Base-by-base conservation (phyloP, 257 asterid species). In the Solanum clarkiae region DNA sequence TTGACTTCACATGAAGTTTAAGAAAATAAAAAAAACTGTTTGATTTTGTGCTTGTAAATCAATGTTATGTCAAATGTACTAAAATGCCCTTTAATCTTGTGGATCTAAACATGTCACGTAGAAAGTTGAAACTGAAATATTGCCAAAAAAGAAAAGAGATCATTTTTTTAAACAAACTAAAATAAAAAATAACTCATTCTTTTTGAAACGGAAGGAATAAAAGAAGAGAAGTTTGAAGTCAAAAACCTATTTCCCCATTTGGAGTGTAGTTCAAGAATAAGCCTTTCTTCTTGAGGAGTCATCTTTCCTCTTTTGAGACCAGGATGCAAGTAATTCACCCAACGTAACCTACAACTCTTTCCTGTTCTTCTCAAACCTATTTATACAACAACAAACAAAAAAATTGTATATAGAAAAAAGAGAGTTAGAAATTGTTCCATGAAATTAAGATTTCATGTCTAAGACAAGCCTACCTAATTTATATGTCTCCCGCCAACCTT, bases 311-410 rank as follows among this genome's bases (percentile, higher is more conserved):
- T 84, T 71, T 93, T 95, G 88, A 95, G 94, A 60, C 92, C 95
- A n/a, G 99, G 99, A 84, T 94, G 92, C 49, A 95, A 90, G 86
- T 95, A 95, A 85, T 95, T 95, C 86, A 95, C 97, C 98, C 98
- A 95, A 82, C 99, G 94, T 88, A 75, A 51, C 6, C 82, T 75
- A 17, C 82, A 75, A 24, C 82, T 75, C 56, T 75, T 75, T 49
- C 82, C 99, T 24, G 97, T 92, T 89, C 99, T 90, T 86, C 93
- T 95, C 80, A 93, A 70, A 89, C 95, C 99, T 95, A 88, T 49
- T 89, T 24, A 15, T 12, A 42, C 1, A 70, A 70, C 29, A 69
- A 40, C 10, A 70, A n/a, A 55, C 62, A 55, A 55, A n/a, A 65
- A 66, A 69, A 5, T 40, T 70, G 80, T 70, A 40, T 11, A 22